phyloP scores from a whole-genome alignment of 176 grass and related monocot genomes.

The Triticum monococcum region DNA sequence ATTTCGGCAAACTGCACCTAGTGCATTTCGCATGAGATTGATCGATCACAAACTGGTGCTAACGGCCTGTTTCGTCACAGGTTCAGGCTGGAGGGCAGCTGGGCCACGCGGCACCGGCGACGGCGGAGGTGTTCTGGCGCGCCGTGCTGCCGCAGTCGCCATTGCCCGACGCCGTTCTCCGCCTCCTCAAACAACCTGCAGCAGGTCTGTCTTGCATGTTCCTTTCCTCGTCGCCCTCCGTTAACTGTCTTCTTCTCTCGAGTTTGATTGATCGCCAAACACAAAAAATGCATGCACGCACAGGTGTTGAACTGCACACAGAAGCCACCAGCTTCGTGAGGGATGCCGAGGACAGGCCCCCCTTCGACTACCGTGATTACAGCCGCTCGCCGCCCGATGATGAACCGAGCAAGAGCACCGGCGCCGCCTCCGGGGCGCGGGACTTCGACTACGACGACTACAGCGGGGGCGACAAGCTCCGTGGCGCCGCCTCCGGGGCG shows the following conservation, averaged over 20 bases:
- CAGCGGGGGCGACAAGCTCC: not conserved
- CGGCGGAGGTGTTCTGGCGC: constrained; percentile 40
- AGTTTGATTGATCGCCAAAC: not conserved
- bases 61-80: not conserved
- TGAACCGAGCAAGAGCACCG: not conserved
- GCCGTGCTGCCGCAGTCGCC: constrained; percentile 28
- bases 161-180: constrained; percentile 35
- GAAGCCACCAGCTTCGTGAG: not conserved
- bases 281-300: not conserved
- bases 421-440: too few species aligned
- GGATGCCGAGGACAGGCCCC: not conserved
- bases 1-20: too few species aligned
- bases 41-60: not conserved
- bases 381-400: not conserved
- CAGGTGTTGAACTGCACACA: not conserved
- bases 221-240: not conserved
- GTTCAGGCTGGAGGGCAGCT: constrained; percentile 26
- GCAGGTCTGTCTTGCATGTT: constrained; percentile 9
- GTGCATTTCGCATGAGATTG: not conserved
- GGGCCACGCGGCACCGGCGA: constrained; percentile 27
- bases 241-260: not conserved
- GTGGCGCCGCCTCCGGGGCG: not conserved
- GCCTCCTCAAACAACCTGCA: not conserved
- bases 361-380: constrained; percentile 27
- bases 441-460: constrained; percentile 13